Base-by-base conservation (phyloP, 805 yeast genomes). In the Hyphopichia homilentoma region DNA sequence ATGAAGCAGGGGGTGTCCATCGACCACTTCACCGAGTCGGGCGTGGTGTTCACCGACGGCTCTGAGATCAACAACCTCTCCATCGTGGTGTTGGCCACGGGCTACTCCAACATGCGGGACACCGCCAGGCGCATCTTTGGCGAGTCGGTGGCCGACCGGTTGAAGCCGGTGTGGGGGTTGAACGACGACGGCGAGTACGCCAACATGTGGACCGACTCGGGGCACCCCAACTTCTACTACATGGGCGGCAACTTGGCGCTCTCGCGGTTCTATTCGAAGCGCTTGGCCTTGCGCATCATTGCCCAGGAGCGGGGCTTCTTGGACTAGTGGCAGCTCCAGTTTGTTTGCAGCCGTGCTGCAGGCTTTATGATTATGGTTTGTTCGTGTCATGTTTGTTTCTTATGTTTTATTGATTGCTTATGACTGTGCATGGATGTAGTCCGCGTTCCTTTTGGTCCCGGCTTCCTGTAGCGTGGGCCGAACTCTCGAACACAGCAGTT, bases 41-140 rank as follows among this genome's bases (percentile, higher is more conserved):
- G 64, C 2, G 72, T 68, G 21, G 54, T 53, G 8, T 55, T 68
- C 26, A 44, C 55, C 9, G 73, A 68, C 38, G 73, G 73, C 5
- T 33, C 63, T 4, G 26, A 36, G 7, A 43, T 57, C 24, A 53
- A 60, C 25, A 48, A 53, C 25, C 41, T 65, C 13, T 66, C 66
- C 22, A 49, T 61, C 19, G 62, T 67, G 21, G 73, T 68, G 6
- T 54, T 65, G 40, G 73, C 73, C 5, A 68, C 74, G 7, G 73
- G 74, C 4, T 68, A 60, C 36, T 48, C 60, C 16, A 62, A 61
- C 43, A 61, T 65, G 68, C 61, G 49, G 43, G 67, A 63, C 17
- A 63, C 70, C 16, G 68, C 66, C 2, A 47, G 53, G 30, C 53
- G 51, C 33, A 47, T 61, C 16, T 57, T 66, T 39, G 71, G 70